Percentiles rank a stretch among this genome's conserved stretches.
Evolutionary conservation across 73 alveolate species (phyloP).

Genomic region (Paramecium caudatum): DNA sequence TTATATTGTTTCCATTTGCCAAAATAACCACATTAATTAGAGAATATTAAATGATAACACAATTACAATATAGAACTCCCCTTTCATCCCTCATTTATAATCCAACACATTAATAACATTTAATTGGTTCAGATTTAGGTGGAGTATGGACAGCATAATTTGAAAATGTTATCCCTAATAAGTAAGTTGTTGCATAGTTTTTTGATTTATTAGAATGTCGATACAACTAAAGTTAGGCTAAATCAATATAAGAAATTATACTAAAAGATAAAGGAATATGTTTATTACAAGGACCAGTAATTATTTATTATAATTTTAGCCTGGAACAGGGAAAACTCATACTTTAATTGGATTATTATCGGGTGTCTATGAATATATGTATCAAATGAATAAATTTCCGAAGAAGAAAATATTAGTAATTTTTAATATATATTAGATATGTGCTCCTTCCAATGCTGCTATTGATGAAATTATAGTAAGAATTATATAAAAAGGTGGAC

Average conservation of each 20-base stretch:
- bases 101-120: neutral
- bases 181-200: conserved; percentile 1
- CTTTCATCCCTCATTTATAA: conserved; percentile 13
- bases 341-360: conserved; percentile 66
- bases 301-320: conserved; percentile 21
- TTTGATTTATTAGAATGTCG: neutral
- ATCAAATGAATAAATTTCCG: neutral
- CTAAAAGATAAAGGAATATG: conserved; percentile 67
- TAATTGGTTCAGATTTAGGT: neutral
- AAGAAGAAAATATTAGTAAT: conserved; percentile 63
- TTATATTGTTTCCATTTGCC: conserved; percentile 23
- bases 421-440: conserved; percentile 3
- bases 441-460: conserved; percentile 94
- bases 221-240: conserved; percentile 33
- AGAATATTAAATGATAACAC: conserved; percentile 42
- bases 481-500: conserved; percentile 69
- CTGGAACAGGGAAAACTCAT: conserved; percentile 78
- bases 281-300: conserved; percentile 71
- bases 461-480: conserved; percentile 87
- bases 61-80: neutral
- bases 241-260: conserved; percentile 66
- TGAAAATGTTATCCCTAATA: conserved; percentile 12
- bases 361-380: conserved; percentile 68
- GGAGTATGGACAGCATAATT: neutral
- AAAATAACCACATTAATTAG: conserved; percentile 45